These are phyloP conservation scores for Fraxinus greggii DNA, from an alignment of 305 asterid genomes.

Conservation along the genomic window DNA sequence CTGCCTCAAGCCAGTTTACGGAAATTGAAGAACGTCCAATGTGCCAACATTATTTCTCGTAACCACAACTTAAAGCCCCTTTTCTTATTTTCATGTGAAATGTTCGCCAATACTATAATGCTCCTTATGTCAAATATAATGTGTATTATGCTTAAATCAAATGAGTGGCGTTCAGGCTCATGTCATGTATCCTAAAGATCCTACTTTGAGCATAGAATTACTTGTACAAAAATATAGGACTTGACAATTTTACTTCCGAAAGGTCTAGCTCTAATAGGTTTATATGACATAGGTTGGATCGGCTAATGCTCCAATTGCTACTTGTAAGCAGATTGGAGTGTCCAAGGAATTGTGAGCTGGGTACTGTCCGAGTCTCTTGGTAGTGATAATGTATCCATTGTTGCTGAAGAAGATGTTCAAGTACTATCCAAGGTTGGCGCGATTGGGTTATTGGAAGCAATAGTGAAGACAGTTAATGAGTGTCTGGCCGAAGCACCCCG, in stretches of 20 bases:
- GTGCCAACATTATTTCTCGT: neutral
- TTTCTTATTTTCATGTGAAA: neutral
- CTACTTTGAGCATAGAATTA: neutral
- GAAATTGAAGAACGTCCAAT: neutral
- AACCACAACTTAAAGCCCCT: neutral
- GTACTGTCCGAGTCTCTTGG: constrained; percentile 60
- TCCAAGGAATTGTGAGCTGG: constrained; percentile 85
- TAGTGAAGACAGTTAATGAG: constrained; percentile 52
- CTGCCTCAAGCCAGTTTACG: neutral
- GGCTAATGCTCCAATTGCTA: constrained; percentile 39
- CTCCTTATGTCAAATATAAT: neutral
- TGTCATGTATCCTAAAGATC: neutral
- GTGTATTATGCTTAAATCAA: neutral
- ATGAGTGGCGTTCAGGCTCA: neutral
- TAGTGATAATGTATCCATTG: constrained; percentile 50
- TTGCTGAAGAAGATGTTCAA: constrained; percentile 82
- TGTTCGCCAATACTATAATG: neutral
- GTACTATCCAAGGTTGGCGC: constrained; percentile 49
- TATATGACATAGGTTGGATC: constrained; percentile 33
- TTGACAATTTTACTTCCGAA: neutral
- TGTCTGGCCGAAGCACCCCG: constrained; percentile 54
- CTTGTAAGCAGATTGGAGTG: constrained; percentile 80
- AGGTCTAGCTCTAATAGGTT: constrained; percentile 27
- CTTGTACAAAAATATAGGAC: neutral
- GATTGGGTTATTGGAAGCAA: constrained; percentile 44